Conservation (phyloP, 148 eudicot species). For the Beta vulgaris region DNA sequence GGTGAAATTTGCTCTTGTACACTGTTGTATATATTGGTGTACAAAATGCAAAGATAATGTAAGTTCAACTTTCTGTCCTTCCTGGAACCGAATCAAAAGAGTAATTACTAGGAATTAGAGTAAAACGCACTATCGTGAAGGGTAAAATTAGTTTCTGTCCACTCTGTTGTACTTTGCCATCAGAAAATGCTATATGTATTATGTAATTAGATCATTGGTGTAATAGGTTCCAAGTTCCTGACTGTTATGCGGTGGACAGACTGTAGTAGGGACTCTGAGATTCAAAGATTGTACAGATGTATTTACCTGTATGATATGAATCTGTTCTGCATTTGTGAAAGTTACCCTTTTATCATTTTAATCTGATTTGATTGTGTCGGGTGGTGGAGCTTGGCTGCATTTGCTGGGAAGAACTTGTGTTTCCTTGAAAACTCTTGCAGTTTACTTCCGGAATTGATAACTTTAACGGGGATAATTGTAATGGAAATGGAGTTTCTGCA, state of each 20-base stretch:
- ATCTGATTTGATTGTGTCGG: neutral
- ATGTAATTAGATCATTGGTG: neutral
- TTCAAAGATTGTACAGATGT: neutral
- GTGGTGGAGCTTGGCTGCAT: neutral
- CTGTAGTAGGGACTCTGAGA: neutral
- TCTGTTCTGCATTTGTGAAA: neutral
- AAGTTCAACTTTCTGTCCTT: neutral
- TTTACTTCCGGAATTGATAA: too few species aligned
- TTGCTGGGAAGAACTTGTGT: neutral
- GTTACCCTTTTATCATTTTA: neutral
- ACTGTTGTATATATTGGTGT: conserved; percentile 3
- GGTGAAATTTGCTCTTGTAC: conserved; percentile 7
- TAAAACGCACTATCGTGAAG: neutral
- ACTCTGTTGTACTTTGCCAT: neutral
- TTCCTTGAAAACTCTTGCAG: neutral
- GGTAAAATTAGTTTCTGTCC: neutral
- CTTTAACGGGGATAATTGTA: too few species aligned
- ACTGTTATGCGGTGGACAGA: neutral
- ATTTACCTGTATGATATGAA: neutral
- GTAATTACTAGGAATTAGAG: too few species aligned
- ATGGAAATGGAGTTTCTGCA: too few species aligned
- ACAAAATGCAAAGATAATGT: neutral
- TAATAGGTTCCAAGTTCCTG: neutral
- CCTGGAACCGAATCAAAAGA: neutral
- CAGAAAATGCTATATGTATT: neutral